Evolutionary conservation across 768 basidiomycete genomes (phyloP), one percentile per base, ranked within the genome.

Genomic region (Agrocybe praecox): DNA sequence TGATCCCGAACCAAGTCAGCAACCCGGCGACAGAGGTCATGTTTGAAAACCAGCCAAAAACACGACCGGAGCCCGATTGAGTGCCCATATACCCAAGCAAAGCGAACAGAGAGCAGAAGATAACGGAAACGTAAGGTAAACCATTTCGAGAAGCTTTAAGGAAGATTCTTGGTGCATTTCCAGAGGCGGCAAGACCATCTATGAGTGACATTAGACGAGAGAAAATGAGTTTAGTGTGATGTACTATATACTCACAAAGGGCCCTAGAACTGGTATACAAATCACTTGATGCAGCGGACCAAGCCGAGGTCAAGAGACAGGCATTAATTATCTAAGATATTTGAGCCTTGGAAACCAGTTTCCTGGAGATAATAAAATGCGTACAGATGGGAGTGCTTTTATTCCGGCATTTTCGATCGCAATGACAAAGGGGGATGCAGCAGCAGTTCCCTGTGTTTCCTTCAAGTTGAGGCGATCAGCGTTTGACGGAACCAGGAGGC

Each of bases 271-370:
- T 88, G 3, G 93, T 95, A 74, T 94, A 96, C 46, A 97, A 70
- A 68, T 96, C 94, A 69, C 89, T 90, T 21, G 88, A 88, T 6
- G 91, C 92, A 32, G 95, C 94, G 22, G 94, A 96, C 89, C 92
- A 95, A 6, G 95, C 94, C 2, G 94, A 92, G 36, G 90, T 92
- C 60, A 98, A 73, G 14, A 96, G 78, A 68, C 84, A 86, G 2
- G 89, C 90, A 65, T 92, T 94, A 68, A 93, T 92, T 36, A 92
- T 76, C 87, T 89, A 45, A 12, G 8, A 52, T 26, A 23, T n/a
- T 18, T 23, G 22, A 23, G 26, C 17, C 14, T 14, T 40, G 29
- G 23, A 9, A 26, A 45, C 33, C 29, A 19, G 22, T 34, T 19
- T n/a, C 1, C 21, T 17, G 29, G 6, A 45, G 46, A 26, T 45